phyloP scores from a whole-genome alignment of 495 filamentous ascomycete genomes.

The Hypomontagnella submonticulosa region DNA sequence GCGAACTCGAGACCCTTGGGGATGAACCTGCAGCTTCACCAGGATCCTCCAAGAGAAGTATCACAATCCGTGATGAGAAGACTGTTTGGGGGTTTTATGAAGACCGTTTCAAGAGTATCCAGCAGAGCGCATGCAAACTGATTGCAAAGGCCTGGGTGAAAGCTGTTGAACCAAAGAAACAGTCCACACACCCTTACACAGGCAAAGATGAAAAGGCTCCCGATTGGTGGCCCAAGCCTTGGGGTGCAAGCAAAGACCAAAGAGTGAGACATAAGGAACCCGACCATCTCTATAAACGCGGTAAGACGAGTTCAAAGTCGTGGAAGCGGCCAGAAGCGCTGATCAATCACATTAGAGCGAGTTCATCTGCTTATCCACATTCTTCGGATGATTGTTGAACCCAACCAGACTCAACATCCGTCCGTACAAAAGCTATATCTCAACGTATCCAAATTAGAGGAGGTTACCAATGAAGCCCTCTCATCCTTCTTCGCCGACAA shows the following conservation, averaged over 20 bases:
- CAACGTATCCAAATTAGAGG: conserved; percentile 59
- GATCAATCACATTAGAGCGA: conserved; percentile 60
- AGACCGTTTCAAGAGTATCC: conserved; percentile 71
- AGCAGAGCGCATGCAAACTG: conserved; percentile 78
- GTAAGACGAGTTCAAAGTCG: conserved; percentile 57
- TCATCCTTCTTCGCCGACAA: conserved; percentile 57
- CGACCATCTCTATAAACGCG: conserved; percentile 81
- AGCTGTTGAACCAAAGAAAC: conserved; percentile 86
- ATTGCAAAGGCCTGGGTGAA: conserved; percentile 86
- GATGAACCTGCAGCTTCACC: conserved; percentile 40
- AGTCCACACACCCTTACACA: conserved; percentile 84
- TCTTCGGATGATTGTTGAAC: conserved; percentile 65
- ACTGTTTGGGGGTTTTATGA: conserved; percentile 72
- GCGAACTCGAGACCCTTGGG: conserved; percentile 39
- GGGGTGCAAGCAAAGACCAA: conserved; percentile 50
- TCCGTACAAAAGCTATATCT: conserved; percentile 53
- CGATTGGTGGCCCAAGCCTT: conserved; percentile 82
- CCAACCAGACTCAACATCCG: conserved; percentile 51
- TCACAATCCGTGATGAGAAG: conserved; percentile 67
- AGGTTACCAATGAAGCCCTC: conserved; percentile 58
- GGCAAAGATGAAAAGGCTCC: conserved; percentile 73
- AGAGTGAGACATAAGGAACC: conserved; percentile 79
- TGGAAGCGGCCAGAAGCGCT: not conserved
- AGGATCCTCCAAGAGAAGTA: conserved; percentile 41
- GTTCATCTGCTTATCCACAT: conserved; percentile 71